Evolutionary conservation across 2,329 filamentous ascomycete species (phyloP), one percentile per base, ranked within the genome.

Genomic region (Blumeriella jaapii): DNA sequence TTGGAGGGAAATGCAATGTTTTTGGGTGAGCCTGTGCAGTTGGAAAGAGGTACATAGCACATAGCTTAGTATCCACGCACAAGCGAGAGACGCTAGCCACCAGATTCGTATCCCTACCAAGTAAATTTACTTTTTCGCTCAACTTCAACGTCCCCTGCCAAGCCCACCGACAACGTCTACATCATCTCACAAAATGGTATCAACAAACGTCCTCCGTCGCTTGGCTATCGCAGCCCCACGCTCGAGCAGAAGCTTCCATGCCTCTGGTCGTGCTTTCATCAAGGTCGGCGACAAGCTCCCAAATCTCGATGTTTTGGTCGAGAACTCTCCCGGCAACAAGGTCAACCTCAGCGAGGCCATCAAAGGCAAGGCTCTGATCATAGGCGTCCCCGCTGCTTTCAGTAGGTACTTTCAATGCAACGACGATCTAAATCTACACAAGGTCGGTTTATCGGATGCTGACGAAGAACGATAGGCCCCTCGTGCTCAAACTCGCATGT

Each of bases 251-350:
- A 22, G 32, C 17, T 87, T 87, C 65, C 79, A 84, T 63, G 64
- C 67, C 44, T 74, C 78, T 22, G 60, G 70, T 29, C 67, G 67
- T 30, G 65, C 65, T 27, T 64, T 73, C 47, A 81, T 96, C 56
- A 71, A 81, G 52, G 76, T 76, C 41, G 87, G 87, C 54, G 86
- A 95, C 59, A 62, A 69, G 48, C 67, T 96, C 36, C 91, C 89
- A 8, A 63, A 76, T 59, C 62, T 89, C 39, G 75, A 86, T 46
- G 76, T 82, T 31, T 71, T 94, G 49, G 78, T 78, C 46, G 82
- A 96, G 63, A 71, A 73, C 61, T 86, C 81, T n/a, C 89, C 89
- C 1, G 85, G 82, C 42, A 93, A 86, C 70, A 91, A 87, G 62
- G 76, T 96, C 59, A 89, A 84, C 61, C 69, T 96, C 49, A 71